Base-by-base conservation (phyloP, 2,329 filamentous ascomycete genomes). In the Fusarium buxicola region DNA sequence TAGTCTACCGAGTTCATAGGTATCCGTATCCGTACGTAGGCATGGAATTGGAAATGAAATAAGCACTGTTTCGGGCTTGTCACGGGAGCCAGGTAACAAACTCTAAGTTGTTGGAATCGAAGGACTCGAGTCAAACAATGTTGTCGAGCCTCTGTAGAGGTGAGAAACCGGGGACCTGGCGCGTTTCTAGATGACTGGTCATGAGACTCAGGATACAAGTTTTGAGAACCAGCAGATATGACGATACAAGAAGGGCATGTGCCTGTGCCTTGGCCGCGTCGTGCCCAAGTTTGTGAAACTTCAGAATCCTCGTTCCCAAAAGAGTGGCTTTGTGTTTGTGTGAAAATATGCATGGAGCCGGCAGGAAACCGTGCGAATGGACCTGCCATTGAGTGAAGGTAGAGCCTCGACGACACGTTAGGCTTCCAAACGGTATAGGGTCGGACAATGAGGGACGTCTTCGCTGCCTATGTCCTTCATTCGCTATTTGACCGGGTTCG, bases 341-440 rank as follows among this genome's bases (percentile, higher is more conserved):
- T 24, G 34, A 47, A 34, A 34, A 25, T 25, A 59, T 66, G 63
- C 50, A 56, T 45, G 35, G 25, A 53, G 36, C 54, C 55, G 58
- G 63, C 58, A 52, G 58, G 61, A 55, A 58, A 54, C 57, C 61
- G 52, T 65, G 62, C 57, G 44, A 65, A 50, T 46, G 47, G 61
- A 31, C 65, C 40, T 40, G 15, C n/a, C 39, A 30, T 34, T 54
- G 27, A 44, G 24, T 15, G 25, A 21, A 25, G n/a, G 16, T 35
- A 28, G 31, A 16, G 27, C 13, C 15, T 44, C 30, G 27, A 24
- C 31, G 40, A 50, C 35, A 45, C 25, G 24, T 40, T 27, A n/a
- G 7, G 12, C 21, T 47, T 39, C 18, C 47, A 28, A 21, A 47
- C 25, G 35, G 35, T 54, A 12, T 30, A 48, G 30, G 35, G 50